Conservation (phyloP, 805 yeast species). For the Jamesozyma rosinii region DNA sequence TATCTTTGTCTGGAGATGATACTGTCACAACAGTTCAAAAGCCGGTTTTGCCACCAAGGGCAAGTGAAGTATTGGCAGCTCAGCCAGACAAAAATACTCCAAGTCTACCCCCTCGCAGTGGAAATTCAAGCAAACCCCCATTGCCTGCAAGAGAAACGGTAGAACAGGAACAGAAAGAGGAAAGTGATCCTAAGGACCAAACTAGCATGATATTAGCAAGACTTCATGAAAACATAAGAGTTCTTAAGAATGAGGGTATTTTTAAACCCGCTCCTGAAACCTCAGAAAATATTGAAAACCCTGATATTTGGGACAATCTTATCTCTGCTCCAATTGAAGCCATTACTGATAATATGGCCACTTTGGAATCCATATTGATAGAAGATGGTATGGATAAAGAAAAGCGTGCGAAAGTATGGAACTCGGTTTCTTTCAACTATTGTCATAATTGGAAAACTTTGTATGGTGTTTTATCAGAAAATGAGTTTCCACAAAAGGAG, state of each 20-base stretch:
- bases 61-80: neutral
- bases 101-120: neutral
- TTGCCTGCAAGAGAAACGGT: neutral
- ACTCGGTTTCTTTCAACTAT: conserved; percentile 5
- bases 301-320: conserved; percentile 2
- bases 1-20: too few species aligned
- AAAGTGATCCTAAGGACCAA: neutral
- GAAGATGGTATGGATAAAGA: conserved; percentile 2
- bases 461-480: conserved; percentile 4
- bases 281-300: neutral
- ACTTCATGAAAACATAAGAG: conserved; percentile 4
- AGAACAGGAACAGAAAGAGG: neutral
- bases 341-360: neutral
- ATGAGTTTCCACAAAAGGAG: conserved; percentile 1
- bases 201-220: conserved; percentile 5
- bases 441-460: conserved; percentile 7
- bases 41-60: neutral
- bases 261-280: conserved; percentile 1
- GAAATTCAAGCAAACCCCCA: neutral
- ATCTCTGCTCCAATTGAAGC: conserved; percentile 4
- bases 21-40: too few species aligned
- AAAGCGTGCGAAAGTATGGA: conserved; percentile 7
- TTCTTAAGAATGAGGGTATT: conserved; percentile 5
- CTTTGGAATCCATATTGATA: conserved; percentile 3
- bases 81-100: neutral